phyloP scores from a whole-genome alignment of 164 flowering plant genomes.

The Pachysandra terminalis region DNA sequence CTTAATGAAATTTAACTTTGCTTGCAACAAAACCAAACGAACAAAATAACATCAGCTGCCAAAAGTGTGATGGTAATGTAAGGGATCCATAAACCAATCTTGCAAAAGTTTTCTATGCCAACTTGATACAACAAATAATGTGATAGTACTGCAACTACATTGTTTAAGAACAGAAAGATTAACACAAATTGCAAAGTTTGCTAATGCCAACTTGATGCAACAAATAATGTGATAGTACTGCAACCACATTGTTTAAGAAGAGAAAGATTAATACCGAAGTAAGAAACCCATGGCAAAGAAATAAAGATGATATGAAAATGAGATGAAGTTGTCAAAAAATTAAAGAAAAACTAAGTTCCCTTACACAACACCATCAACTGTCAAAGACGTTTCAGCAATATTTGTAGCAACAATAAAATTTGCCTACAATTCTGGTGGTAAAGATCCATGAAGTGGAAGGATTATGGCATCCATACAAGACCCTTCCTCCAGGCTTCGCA shows the following conservation, averaged over 20 bases:
- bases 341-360: conserved; percentile 20
- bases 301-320: conserved; percentile 1
- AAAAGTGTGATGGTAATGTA: not conserved
- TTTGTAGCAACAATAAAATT: conserved; percentile 87
- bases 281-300: not conserved
- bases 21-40: not conserved
- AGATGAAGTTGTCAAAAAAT: not conserved
- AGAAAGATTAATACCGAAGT: not conserved
- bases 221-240: not conserved
- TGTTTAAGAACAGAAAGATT: too few relatives aligned
- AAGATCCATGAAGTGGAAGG: conserved; percentile 94
- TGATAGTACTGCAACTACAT: too few relatives aligned
- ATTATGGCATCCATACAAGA: conserved; percentile 93
- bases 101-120: too few relatives aligned
- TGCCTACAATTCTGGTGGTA: conserved; percentile 97
- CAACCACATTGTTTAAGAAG: not conserved
- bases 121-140: too few relatives aligned
- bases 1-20: not conserved
- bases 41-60: not conserved
- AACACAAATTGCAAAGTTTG: too few relatives aligned
- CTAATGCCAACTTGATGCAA: too few relatives aligned
- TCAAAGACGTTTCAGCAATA: conserved; percentile 98
- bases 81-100: too few relatives aligned
- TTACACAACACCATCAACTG: conserved; percentile 99
- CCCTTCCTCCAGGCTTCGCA: conserved; percentile 54